Evolutionary conservation across 495 filamentous ascomycete species (phyloP), one percentile per base, ranked within the genome.

Genomic region (Entonaema liquescens): DNA sequence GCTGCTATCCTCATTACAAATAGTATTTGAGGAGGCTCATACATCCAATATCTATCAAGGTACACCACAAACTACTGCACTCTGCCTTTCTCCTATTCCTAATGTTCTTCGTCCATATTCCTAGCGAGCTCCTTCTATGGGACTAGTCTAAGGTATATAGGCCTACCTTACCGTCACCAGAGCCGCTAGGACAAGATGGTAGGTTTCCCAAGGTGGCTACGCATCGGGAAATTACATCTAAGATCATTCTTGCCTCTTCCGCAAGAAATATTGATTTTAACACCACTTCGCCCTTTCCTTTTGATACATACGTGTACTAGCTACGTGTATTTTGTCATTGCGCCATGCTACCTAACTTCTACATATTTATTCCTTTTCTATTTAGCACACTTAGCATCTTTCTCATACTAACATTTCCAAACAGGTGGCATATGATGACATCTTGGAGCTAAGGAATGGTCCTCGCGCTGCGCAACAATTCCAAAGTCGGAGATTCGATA

Each of bases 381-480:
- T 9, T 33, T 33, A 9, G 11, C 6, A 33, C 31, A 33, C 1
- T 9, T 7, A 33, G 31, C 12, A 1, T 35, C 25, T 21, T 56
- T 62, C 7, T 50, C 4, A 44, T 68, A 56, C 72, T 56, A 65
- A 76, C 17, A 62, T 60, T 19, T 54, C 44, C 9, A 26, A 25
- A 40, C 53, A 70, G 71, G 31, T 69, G 21, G 58, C 62, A 5
- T 61, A 60, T 47, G 68, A 76, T 19, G 60, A 75, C 28, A 0
- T 69, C 2, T 29, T 71, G 4, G 12, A 54, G 19, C 47, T 68
- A 28, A 47, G 40, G 47, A 71, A 69, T 17, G 69, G 74, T 3
- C 53, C 12, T 25, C 25, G 29, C 23, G 62, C 71, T 28, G 19
- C 55, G 0, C 52, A 67, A 19, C 26, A 62, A 58, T 67, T 25